phyloP scores from a whole-genome alignment of 1,284 basidiomycete species.

The Microbotryum lychnidis-dioicae region DNA sequence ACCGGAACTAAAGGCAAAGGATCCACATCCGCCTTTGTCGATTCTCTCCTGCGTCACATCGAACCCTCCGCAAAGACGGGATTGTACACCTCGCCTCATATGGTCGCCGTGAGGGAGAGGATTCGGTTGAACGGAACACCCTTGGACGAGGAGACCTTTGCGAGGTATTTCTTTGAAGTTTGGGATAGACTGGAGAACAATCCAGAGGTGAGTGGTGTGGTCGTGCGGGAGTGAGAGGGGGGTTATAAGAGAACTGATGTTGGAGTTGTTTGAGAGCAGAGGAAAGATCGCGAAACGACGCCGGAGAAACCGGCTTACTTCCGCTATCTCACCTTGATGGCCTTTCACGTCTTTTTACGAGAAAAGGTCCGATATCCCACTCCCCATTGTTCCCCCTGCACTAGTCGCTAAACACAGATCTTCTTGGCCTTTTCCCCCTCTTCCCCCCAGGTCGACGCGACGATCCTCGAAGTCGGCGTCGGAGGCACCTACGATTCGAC shows the following conservation, averaged over 20 bases:
- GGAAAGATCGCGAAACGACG: constrained; percentile 3
- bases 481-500: constrained; percentile 94
- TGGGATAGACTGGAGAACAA: constrained; percentile 83
- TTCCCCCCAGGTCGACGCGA: constrained; percentile 59
- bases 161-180: constrained; percentile 89
- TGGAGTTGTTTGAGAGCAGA: neutral
- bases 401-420: neutral
- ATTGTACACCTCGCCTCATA: constrained; percentile 92
- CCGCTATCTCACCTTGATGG: constrained; percentile 82
- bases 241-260: neutral
- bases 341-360: constrained; percentile 80
- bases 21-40: constrained; percentile 80
- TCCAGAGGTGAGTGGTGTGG: constrained; percentile 46
- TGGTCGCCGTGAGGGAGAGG: constrained; percentile 89
- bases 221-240: neutral
- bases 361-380: constrained; percentile 48
- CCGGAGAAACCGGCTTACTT: constrained; percentile 71
- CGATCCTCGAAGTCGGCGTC: constrained; percentile 93
- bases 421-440: neutral
- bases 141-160: constrained; percentile 76
- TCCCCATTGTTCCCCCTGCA: neutral
- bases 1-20: constrained; percentile 99
- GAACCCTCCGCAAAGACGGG: constrained; percentile 45
- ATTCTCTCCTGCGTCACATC: constrained; percentile 34
- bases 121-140: constrained; percentile 90